phyloP scores from a whole-genome alignment of 1,284 basidiomycete species.

The Apiotrichum sp. region DNA sequence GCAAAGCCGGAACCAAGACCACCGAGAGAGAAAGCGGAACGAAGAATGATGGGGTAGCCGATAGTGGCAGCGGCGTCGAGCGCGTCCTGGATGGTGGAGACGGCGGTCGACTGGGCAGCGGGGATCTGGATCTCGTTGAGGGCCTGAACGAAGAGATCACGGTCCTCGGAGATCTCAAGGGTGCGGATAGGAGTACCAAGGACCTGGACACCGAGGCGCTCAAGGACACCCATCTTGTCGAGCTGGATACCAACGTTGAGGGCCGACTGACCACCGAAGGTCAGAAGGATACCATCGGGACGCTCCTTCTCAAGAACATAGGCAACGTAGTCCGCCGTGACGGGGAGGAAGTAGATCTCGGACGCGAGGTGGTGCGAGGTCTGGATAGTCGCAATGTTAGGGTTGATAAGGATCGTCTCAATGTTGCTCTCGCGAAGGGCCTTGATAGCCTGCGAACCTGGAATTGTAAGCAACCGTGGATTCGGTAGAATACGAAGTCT shows the following conservation, averaged over 20 bases:
- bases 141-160: conserved; percentile 94
- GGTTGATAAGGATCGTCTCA: conserved; percentile 91
- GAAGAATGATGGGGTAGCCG: conserved; percentile 96
- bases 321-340: conserved; percentile 95
- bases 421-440: conserved; percentile 94
- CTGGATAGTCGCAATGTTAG: conserved; percentile 96
- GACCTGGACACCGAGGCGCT: conserved; percentile 88
- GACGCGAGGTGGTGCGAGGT: conserved; percentile 93
- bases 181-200: conserved; percentile 93
- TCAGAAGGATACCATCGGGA: conserved; percentile 93
- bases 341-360: conserved; percentile 95
- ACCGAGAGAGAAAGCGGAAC: conserved; percentile 95
- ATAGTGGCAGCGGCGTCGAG: conserved; percentile 85
- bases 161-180: conserved; percentile 93
- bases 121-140: conserved; percentile 98
- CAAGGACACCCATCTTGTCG: conserved; percentile 95
- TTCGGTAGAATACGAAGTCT: too few relatives aligned
- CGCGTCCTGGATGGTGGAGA: conserved; percentile 89
- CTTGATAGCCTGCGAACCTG: conserved; percentile 90
- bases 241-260: conserved; percentile 97
- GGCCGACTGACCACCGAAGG: conserved; percentile 97
- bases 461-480: background rate
- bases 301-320: conserved; percentile 98
- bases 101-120: conserved; percentile 92
- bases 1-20: conserved; percentile 99